A percentile compares a stretch with the other conserved stretches of the same genome.
Conservation (phyloP, 345 rosid genomes). For the Eucalyptus fibrosa region DNA sequence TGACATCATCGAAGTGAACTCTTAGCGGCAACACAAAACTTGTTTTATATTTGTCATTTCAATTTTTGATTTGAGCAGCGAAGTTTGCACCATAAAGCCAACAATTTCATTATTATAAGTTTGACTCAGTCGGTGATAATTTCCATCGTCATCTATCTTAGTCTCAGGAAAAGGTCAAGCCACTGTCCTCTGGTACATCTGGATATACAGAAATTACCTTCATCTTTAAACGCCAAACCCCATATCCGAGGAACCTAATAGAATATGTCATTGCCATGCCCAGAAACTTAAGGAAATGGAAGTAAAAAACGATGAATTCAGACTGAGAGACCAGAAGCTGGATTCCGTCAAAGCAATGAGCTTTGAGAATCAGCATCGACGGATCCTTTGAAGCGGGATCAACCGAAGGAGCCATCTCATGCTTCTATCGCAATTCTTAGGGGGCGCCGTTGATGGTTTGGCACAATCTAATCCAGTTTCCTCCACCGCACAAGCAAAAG, state of each 20-base stretch:
- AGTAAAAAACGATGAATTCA: not conserved
- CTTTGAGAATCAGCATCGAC: not conserved
- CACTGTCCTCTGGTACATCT: not conserved
- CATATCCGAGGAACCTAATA: not conserved
- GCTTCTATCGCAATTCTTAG: not conserved
- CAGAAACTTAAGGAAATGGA: not conserved
- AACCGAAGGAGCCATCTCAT: not conserved
- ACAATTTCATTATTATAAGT: not conserved
- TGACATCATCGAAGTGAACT: not conserved
- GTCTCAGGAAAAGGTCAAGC: not conserved
- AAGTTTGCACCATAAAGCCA: not conserved
- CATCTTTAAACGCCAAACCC: no score
- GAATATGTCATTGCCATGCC: not conserved
- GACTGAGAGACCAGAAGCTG: not conserved
- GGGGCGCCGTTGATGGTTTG: not conserved
- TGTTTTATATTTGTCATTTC: no score
- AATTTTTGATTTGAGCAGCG: not conserved
- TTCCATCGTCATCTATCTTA: not conserved
- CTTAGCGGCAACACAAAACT: not conserved
- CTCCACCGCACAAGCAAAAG: not conserved
- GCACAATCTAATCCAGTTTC: not conserved
- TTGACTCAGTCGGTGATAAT: not conserved
- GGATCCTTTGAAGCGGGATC: not conserved
- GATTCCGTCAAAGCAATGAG: not conserved
- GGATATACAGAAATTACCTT: not conserved